Evolutionary conservation across 495 filamentous ascomycete species (phyloP), one percentile per base, ranked within the genome.

Genomic region (Bacidia rubella): DNA sequence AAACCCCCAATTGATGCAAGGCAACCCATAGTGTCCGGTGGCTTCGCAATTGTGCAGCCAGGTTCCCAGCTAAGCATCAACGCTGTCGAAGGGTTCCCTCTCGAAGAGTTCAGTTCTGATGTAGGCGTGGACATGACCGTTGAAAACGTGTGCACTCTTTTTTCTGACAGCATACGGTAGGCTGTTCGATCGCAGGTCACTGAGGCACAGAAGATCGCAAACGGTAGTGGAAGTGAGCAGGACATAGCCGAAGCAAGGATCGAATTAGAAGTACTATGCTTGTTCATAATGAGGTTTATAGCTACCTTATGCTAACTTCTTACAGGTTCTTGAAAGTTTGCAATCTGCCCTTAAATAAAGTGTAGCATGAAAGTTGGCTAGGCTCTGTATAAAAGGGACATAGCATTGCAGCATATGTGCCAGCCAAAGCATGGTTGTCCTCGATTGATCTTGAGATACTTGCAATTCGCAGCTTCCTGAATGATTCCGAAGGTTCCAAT

Each of bases 181-280:
- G 80, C 82, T 42, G 80, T 90, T 59, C 70, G 74, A 59, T 78
- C 81, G 54, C 85, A 95, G 73, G 83, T 97, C 56, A 68, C 83
- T 49, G 92, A 99, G 73, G 87, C 90, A 54, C 86, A 94, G 73
- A 96, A 95, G 81, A 85, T 97, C 69, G 87, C 84, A 54, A 76
- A 71, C 65, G 92, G 92, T 60, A 79, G 75, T 64, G 92, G 92
- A 62, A 95, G 89, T 67, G 92, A 97, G 79, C 85, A 89, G 71
- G 92, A 99, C 65, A 86, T 95, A 68, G 90, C 89, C 52, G 92
- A 97, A 79, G 92, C 92, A 53, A 96, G 92, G 78, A 87, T 97
- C 66, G 93, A 99, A 76, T 72, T 99, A 57, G 92, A 97, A 85
- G 92, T 95, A 27, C 19, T 1, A 7, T 24, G 54, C 64, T 52